Evolutionary conservation across 2,329 filamentous ascomycete genomes (phyloP).

Genomic region (Monilinia aucupariae): DNA sequence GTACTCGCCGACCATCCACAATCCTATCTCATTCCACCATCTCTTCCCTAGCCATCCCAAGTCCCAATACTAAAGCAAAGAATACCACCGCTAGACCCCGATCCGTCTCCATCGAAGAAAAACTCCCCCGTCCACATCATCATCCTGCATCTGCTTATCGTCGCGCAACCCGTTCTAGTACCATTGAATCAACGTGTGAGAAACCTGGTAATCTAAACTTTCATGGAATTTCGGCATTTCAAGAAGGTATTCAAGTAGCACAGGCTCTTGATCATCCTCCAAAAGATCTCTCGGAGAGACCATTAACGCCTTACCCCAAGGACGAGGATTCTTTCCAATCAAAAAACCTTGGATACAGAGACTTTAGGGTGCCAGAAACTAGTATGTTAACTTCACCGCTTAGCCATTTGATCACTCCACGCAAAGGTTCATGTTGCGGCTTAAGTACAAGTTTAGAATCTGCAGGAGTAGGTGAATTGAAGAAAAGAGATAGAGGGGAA

Average conservation of each 20-base stretch:
- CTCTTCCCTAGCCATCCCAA: background rate
- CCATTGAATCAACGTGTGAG: constrained; percentile 9
- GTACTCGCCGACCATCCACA: constrained; percentile 2
- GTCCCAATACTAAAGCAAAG: background rate
- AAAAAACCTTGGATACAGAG: background rate
- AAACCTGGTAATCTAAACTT: background rate
- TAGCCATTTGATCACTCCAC: background rate
- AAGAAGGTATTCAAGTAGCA: background rate
- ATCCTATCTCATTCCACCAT: background rate
- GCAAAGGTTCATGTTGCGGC: constrained; percentile 6
- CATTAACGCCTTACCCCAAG: constrained; percentile 22
- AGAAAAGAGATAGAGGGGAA: background rate
- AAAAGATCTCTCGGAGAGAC: constrained; percentile 15
- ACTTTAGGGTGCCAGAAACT: background rate
- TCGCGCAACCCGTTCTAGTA: constrained; percentile 13
- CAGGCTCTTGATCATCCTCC: background rate
- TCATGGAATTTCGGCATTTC: too few relatives aligned
- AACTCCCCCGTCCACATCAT: constrained; percentile 1
- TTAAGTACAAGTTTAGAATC: background rate
- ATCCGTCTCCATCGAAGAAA: constrained; percentile 15
- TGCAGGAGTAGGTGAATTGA: background rate
- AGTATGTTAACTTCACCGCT: background rate
- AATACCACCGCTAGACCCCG: background rate
- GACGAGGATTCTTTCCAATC: constrained; percentile 5
- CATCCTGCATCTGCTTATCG: constrained; percentile 5